phyloP scores from a whole-genome alignment of 768 basidiomycete genomes.

The Boletus fagicola region DNA sequence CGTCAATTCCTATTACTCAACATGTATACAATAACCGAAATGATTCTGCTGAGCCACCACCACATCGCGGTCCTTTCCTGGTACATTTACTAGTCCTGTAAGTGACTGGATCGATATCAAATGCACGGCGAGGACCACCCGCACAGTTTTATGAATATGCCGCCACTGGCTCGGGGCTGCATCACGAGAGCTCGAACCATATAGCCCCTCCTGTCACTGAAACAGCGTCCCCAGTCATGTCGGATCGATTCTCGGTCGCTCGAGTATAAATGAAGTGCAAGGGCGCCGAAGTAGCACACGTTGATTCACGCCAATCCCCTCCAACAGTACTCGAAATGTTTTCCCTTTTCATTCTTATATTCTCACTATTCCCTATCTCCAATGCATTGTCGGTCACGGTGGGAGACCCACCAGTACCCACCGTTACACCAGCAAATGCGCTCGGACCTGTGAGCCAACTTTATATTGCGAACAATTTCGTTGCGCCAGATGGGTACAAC shows the following conservation, averaged over 20 bases:
- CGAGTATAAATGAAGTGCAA: slow-evolving; percentile 10
- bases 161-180: no score
- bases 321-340: slow-evolving; percentile 1
- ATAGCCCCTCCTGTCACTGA: background rate
- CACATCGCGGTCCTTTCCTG: background rate
- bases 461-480: slow-evolving; percentile 37
- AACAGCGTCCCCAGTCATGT: background rate
- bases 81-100: background rate
- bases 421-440: background rate
- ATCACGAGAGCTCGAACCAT: no score
- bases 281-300: background rate
- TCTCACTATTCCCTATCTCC: slow-evolving; percentile 7
- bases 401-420: background rate
- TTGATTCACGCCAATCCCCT: background rate
- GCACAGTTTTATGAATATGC: background rate
- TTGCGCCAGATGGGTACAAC: slow-evolving; percentile 51
- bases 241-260: background rate
- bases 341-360: slow-evolving; percentile 3
- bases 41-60: background rate
- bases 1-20: background rate
- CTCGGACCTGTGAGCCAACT: slow-evolving; percentile 28
- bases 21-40: background rate
- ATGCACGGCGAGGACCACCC: background rate
- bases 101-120: background rate
- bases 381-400: slow-evolving; percentile 6